phyloP scores from a whole-genome alignment of 148 eudicot genomes.

The Talinum fruticosum region DNA sequence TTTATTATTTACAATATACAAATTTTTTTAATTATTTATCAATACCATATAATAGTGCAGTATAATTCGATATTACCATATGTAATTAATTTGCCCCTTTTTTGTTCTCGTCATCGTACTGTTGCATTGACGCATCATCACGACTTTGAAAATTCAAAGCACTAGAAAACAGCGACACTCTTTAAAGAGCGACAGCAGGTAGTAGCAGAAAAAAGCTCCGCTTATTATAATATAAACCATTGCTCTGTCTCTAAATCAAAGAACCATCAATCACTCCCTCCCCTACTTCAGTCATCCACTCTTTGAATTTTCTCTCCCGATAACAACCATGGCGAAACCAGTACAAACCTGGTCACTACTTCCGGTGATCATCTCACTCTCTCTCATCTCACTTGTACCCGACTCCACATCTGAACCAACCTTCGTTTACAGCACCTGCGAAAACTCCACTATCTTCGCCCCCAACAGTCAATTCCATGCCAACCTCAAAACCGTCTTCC shows the following conservation, averaged over 20 bases:
- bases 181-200: not conserved
- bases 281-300: too few relatives aligned
- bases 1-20: too few relatives aligned
- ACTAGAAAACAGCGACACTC: not conserved
- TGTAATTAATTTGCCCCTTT: too few relatives aligned
- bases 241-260: too few relatives aligned
- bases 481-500: conserved; percentile 40
- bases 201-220: too few relatives aligned
- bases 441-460: conserved; percentile 29
- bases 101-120: too few relatives aligned
- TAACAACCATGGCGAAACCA: not conserved
- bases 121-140: too few relatives aligned
- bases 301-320: too few relatives aligned
- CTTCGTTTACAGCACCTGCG: not conserved
- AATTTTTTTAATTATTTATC: too few relatives aligned
- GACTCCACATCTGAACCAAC: conserved; percentile 14
- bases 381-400: not conserved
- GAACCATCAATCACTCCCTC: not conserved
- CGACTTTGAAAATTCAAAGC: not conserved
- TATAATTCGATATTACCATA: too few relatives aligned
- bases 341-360: not conserved
- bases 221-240: too few relatives aligned
- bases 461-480: conserved; percentile 29
- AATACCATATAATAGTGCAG: too few relatives aligned
- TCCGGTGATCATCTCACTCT: not conserved